phyloP scores from a whole-genome alignment of 768 basidiomycete genomes.

The Rhizopogon salebrosus region DNA sequence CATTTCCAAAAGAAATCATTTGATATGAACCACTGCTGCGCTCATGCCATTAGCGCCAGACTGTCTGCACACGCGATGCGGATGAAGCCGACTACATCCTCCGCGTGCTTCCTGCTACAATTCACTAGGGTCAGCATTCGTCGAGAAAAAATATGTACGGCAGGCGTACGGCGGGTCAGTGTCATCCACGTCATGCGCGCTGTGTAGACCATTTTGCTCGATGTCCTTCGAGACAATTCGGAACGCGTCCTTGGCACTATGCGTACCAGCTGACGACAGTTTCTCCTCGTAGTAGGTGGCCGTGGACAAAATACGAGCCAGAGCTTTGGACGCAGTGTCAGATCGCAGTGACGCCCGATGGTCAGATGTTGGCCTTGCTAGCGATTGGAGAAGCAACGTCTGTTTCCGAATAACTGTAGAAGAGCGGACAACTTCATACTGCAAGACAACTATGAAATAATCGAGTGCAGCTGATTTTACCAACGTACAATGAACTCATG shows the following conservation, averaged over 20 bases:
- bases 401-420: slow-evolving; percentile 46
- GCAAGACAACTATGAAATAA: neutral
- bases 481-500: slow-evolving; percentile 59
- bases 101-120: slow-evolving; percentile 34
- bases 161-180: slow-evolving; percentile 43
- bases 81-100: slow-evolving; percentile 50
- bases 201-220: slow-evolving; percentile 55
- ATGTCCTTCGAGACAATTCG: slow-evolving; percentile 54
- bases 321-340: slow-evolving; percentile 32
- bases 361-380: slow-evolving; percentile 28
- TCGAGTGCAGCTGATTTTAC: neutral
- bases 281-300: slow-evolving; percentile 52
- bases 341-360: slow-evolving; percentile 21
- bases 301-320: slow-evolving; percentile 38
- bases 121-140: slow-evolving; percentile 14
- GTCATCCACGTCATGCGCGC: slow-evolving; percentile 24
- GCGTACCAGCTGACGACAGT: slow-evolving; percentile 36
- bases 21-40: neutral
- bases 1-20: neutral
- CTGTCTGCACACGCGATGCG: slow-evolving; percentile 53
- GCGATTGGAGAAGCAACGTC: slow-evolving; percentile 34
- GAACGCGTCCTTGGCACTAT: slow-evolving; percentile 52
- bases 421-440: slow-evolving; percentile 68
- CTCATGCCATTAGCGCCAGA: slow-evolving; percentile 47
- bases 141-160: slow-evolving; percentile 2